Conservation (phyloP, 805 yeast genomes). For the Candida sphagnicola region DNA sequence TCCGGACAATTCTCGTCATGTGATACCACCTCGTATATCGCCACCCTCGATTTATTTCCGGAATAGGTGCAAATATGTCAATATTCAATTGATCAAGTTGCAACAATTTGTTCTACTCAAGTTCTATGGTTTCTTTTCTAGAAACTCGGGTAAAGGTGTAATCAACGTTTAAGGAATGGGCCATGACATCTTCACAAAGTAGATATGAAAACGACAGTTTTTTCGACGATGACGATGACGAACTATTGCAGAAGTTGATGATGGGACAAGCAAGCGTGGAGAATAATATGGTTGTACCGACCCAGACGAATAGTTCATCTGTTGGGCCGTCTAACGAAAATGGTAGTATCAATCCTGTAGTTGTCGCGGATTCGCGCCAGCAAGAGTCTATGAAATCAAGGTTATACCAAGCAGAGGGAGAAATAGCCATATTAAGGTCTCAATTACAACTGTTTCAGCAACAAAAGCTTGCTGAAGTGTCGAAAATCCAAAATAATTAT, state of each 20-base stretch:
- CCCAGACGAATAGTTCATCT: slow-evolving; percentile 7
- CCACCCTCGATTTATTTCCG: background rate
- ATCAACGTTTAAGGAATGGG: no score
- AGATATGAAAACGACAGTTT: slow-evolving; percentile 21
- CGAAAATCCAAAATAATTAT: slow-evolving; percentile 16
- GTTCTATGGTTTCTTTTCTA: background rate
- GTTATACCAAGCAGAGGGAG: slow-evolving; percentile 66
- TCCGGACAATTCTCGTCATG: background rate
- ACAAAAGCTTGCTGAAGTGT: slow-evolving; percentile 36
- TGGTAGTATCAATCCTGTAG: background rate
- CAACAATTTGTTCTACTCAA: slow-evolving; percentile 1
- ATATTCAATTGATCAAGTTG: no score
- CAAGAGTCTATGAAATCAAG: slow-evolving; percentile 18
- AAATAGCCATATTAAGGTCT: slow-evolving; percentile 70
- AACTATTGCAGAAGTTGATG: slow-evolving; percentile 47
- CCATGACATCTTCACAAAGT: slow-evolving; percentile 8
- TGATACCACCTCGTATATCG: background rate
- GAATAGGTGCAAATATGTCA: no score
- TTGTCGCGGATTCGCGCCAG: background rate
- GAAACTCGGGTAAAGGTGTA: background rate
- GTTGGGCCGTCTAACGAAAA: slow-evolving; percentile 1
- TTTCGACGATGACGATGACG: slow-evolving; percentile 39
- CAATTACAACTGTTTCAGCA: slow-evolving; percentile 49
- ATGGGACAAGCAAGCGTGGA: slow-evolving; percentile 15
- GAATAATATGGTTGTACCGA: slow-evolving; percentile 9